phyloP scores from a whole-genome alignment of 192 early-diverging fungal genomes.

The Physocladia obscura region DNA sequence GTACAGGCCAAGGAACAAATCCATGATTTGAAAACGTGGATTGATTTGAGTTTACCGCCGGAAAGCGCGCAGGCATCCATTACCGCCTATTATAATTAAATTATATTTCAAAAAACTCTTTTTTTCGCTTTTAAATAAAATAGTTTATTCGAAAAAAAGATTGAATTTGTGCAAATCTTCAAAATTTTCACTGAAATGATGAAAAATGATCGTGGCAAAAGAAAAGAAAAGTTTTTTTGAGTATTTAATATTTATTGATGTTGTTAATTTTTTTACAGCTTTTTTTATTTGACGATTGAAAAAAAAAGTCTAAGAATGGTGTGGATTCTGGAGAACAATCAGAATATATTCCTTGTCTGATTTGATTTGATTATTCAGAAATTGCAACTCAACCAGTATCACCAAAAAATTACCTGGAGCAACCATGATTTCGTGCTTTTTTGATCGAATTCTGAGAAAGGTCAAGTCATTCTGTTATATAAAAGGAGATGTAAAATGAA shows the following conservation, averaged over 20 bases:
- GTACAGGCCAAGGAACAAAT: conserved; percentile 17
- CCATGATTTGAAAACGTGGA: conserved; percentile 22
- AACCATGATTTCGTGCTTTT: conserved; percentile 96
- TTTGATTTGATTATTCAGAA: background rate
- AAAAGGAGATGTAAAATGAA: background rate
- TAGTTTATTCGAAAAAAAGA: too few species aligned
- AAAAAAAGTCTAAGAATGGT: too few species aligned
- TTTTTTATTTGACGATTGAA: too few species aligned
- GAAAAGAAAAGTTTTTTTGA: too few species aligned
- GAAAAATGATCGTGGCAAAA: too few species aligned
- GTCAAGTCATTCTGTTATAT: conserved; percentile 81
- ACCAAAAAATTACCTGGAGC: conserved; percentile 66
- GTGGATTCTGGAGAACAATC: conserved; percentile 81
- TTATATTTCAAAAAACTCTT: too few species aligned
- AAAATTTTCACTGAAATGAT: too few species aligned
- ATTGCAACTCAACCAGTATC: background rate
- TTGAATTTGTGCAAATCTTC: too few species aligned
- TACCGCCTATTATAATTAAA: background rate
- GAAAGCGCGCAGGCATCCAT: background rate
- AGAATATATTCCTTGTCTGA: conserved; percentile 83
- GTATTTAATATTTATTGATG: background rate
- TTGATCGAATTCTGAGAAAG: conserved; percentile 88
- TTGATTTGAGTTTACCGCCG: conserved; percentile 9
- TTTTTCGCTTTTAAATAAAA: too few species aligned
- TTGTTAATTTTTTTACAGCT: background rate